phyloP scores from a whole-genome alignment of 2,329 filamentous ascomycete species.

The Ascocoryne sarcoides region DNA sequence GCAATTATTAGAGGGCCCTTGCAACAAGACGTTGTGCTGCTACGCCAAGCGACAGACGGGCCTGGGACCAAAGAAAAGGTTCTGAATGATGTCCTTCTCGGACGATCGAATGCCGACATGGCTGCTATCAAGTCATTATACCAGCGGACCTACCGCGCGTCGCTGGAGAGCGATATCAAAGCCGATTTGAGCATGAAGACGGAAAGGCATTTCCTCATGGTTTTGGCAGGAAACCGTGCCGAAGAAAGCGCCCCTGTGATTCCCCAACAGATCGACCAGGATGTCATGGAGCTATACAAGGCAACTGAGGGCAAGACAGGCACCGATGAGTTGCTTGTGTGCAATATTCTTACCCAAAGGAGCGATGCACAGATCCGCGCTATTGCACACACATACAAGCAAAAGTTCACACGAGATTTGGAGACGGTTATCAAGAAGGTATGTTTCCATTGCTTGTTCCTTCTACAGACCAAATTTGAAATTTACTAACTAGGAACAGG shows the following conservation, averaged over 20 bases:
- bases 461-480: constrained; percentile 4
- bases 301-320: constrained; percentile 66
- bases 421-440: constrained; percentile 66
- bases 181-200: constrained; percentile 81
- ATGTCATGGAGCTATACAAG: constrained; percentile 66
- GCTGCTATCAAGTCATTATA: constrained; percentile 78
- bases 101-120: constrained; percentile 79
- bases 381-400: constrained; percentile 65
- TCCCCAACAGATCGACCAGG: constrained; percentile 63
- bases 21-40: constrained; percentile 61
- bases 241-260: constrained; percentile 72
- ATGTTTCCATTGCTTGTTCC: constrained; percentile 19
- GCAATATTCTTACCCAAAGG: constrained; percentile 64
- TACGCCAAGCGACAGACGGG: constrained; percentile 67
- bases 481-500: constrained; percentile 32
- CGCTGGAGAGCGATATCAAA: constrained; percentile 64
- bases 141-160: constrained; percentile 53
- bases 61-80: constrained; percentile 78
- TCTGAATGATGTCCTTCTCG: constrained; percentile 78
- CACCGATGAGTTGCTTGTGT: constrained; percentile 69
- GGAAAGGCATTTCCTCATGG: constrained; percentile 73
- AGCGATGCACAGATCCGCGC: constrained; percentile 80
- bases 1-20: constrained; percentile 73
- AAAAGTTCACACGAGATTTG: constrained; percentile 61
- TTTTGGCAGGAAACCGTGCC: constrained; percentile 62